Conservation (phyloP, 208 protist species). For the Entamoeba nuttalli region DNA sequence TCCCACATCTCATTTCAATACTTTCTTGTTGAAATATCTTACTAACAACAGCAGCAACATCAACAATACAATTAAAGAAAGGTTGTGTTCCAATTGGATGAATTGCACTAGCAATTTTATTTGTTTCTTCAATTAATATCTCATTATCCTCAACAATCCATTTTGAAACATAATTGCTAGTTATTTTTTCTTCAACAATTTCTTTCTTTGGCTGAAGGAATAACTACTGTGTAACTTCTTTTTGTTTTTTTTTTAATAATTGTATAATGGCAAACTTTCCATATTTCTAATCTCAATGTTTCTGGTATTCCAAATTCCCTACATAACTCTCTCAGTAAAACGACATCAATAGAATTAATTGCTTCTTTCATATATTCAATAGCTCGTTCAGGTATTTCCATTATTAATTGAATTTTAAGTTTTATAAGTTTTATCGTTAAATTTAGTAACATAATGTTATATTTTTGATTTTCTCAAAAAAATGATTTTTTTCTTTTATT, state of each 20-base stretch:
- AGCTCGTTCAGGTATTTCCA: background rate
- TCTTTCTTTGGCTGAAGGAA: background rate
- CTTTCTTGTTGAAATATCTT: background rate
- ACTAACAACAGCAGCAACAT: background rate
- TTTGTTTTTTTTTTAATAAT: too few relatives aligned
- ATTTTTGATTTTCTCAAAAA: too few relatives aligned
- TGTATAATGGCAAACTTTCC: background rate
- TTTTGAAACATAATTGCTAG: too few relatives aligned
- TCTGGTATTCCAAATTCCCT: background rate
- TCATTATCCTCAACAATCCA: too few relatives aligned
- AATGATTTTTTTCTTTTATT: too few relatives aligned
- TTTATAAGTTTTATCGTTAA: too few relatives aligned
- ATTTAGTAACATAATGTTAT: too few relatives aligned
- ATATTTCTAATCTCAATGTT: background rate
- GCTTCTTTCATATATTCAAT: background rate
- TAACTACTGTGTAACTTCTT: background rate
- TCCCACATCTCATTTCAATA: background rate
- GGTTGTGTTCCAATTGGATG: background rate
- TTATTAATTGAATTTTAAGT: background rate
- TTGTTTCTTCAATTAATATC: background rate
- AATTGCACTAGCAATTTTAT: background rate
- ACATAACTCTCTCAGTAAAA: background rate
- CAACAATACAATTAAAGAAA: background rate
- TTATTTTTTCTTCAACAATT: background rate
- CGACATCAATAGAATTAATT: background rate